Evolutionary conservation across 228 moss, liverwort and hornwort genomes (phyloP).

Genomic region (Sphagnum fallax): DNA sequence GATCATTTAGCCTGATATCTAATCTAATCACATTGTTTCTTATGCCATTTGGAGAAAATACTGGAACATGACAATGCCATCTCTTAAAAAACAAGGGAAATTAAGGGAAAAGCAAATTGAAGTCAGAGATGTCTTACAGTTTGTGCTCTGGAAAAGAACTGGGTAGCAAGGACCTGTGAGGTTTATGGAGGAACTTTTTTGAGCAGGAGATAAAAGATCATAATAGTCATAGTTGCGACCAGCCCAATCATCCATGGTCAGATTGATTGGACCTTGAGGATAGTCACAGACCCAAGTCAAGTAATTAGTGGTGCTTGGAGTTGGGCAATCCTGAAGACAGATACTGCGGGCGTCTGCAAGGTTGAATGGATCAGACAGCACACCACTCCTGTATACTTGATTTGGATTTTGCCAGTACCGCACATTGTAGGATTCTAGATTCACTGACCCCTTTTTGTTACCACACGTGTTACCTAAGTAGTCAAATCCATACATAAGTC

Average conservation of each 20-base stretch:
- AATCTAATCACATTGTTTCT: too few relatives aligned
- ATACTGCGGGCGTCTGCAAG: slow-evolving; percentile 73
- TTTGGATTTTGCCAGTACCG: slow-evolving; percentile 94
- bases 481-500: slow-evolving; percentile 72
- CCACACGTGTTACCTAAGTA: slow-evolving; percentile 79
- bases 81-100: too few relatives aligned
- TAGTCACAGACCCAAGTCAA: slow-evolving; percentile 94
- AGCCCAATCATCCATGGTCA: slow-evolving; percentile 58
- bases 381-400: slow-evolving; percentile 78
- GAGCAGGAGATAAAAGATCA: slow-evolving; percentile 20
- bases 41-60: too few relatives aligned
- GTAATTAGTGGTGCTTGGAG: slow-evolving; percentile 23
- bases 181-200: slow-evolving; percentile 48
- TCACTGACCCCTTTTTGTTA: slow-evolving; percentile 21
- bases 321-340: slow-evolving; percentile 58
- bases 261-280: slow-evolving; percentile 59
- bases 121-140: slow-evolving; percentile 33
- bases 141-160: slow-evolving; percentile 69
- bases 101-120: too few relatives aligned
- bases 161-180: slow-evolving; percentile 85
- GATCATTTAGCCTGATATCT: too few relatives aligned
- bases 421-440: slow-evolving; percentile 33
- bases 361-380: slow-evolving; percentile 60
- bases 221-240: slow-evolving; percentile 57
- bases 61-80: too few relatives aligned